Evolutionary conservation across 2,329 filamentous ascomycete genomes (phyloP), one percentile per base, ranked within the genome.

Genomic region (Microcyclospora pomicola): DNA sequence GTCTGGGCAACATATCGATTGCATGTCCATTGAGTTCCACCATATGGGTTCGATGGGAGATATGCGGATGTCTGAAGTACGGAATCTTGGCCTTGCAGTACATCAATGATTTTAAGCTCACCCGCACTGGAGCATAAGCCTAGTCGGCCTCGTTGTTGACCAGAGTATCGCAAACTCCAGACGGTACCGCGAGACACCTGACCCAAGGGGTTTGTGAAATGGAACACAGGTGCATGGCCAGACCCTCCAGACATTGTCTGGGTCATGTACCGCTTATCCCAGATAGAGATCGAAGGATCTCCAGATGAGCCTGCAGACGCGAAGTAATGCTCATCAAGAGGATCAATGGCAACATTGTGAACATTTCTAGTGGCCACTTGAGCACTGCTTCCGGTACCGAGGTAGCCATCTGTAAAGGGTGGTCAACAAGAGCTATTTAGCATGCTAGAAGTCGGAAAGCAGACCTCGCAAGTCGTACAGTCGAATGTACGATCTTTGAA

Each of bases 291-390:
- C 6, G 76, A 75, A 0, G 82, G 79, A 35, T 83, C 77, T 41
- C 83, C 81, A 10, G 83, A 64, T 2, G 80, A 79, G 1, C 66
- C 67, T 11, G 82, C 84, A 1, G 83, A 87, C 1, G 83, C 77
- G 61, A 91, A 88, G 58, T 86, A 88, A 49, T 91, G 86, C 46
- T 80, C 75, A 49, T 92, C 81, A 15, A 76, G 67, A 42, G 82
- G 82, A 61, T 91, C 82, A 42, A 91, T 82, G 12, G 82, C 73
- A 38, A 91, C 61, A 44, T 77, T 77, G 51, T 78, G 71, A 7
- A 79, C 74, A 48, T 75, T 73, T 12, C 68, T 65, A 2, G 75
- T 78, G 2, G 68, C 61, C 37, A 63, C 63, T 35, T 68, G 65
- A 14, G 66, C 63, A 35, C 41, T 51, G 16, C 37, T 43, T 3